These are phyloP conservation scores for Nemania diffusa DNA, from an alignment of 2,329 filamentous ascomycete genomes.

Conservation along the genomic window DNA sequence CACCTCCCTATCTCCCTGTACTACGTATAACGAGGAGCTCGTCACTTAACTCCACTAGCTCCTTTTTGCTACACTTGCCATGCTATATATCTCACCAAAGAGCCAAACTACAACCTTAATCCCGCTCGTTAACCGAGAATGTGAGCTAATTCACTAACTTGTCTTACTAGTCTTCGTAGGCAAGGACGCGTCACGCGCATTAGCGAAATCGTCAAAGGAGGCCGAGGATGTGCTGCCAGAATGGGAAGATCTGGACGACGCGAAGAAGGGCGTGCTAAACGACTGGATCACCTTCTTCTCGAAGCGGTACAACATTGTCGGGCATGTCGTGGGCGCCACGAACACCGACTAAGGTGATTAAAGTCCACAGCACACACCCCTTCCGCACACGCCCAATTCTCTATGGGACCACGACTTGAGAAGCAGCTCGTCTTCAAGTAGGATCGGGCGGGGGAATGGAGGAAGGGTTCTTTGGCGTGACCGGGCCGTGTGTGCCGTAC, in stretches of 20 bases:
- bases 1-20: neutral
- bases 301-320: conserved; percentile 94
- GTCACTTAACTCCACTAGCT: neutral
- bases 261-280: conserved; percentile 83
- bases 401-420: neutral
- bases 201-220: conserved; percentile 88
- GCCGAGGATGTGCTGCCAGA: conserved; percentile 83
- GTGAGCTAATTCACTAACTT: conserved; percentile 18
- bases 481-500: neutral
- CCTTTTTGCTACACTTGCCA: neutral
- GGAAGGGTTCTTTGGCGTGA: neutral
- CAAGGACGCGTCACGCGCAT: conserved; percentile 92
- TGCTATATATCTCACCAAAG: neutral
- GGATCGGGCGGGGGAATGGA: neutral
- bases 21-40: neutral
- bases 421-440: neutral
- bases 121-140: too few relatives aligned
- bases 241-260: conserved; percentile 84
- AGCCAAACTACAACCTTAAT: neutral
- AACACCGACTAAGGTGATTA: conserved; percentile 58
- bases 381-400: neutral
- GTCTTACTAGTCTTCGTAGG: conserved; percentile 84
- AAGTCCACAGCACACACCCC: conserved; percentile 12
- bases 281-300: conserved; percentile 98
- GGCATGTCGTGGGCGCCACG: conserved; percentile 69